Evolutionary conservation across 352 stramenopile species (phyloP), one percentile per base, ranked within the genome.

Genomic region (Phytophthora hibernalis): DNA sequence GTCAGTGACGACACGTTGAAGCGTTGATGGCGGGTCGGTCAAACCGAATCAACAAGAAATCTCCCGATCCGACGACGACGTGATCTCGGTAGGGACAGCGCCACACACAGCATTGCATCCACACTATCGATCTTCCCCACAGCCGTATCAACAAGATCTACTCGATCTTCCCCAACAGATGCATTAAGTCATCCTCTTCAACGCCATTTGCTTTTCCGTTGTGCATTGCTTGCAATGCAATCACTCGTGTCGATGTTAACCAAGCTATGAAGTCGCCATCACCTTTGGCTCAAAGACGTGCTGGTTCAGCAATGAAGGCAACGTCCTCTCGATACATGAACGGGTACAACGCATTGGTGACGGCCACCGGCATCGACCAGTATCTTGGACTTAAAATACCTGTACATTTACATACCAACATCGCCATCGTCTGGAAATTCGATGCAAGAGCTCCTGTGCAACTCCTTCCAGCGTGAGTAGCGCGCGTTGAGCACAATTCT

Each of bases 141-240:
- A 37, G 11, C 43, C 40, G 30, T 16, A 15, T 47, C 40, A 16
- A 38, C 43, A 24, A 52, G 12, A 21, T 24, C 18, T 30, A 11
- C 13, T 18, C 15, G 4, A 6, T 55, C 5, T 33, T 44, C 56
- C 28, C 54, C 45, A 59, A 33, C 61, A 69, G 54, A 64, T 69
- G 45, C 11, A n/a, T 4, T 13, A 30, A 5, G 20, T 30, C 40
- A 54, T 49, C 18, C 48, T 53, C 63, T 61, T 56, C 31, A 66
- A 31, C 42, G 55, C 48, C 56, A 71, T 61, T 54, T 61, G 55
- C 55, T 61, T 67, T 42, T 43, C 54, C 54, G 43, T 56, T 68
- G 60, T 51, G 60, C 51, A 51, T 49, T 24, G 11, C n/a, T 44
- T 13, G 31, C 11, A 5, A 21, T 13, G 31, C 11, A 5, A 21